Percentiles rank a stretch among this genome's conserved stretches.
Conservation (phyloP, 73 alveolate genomes). For the Breviolum minutum region DNA sequence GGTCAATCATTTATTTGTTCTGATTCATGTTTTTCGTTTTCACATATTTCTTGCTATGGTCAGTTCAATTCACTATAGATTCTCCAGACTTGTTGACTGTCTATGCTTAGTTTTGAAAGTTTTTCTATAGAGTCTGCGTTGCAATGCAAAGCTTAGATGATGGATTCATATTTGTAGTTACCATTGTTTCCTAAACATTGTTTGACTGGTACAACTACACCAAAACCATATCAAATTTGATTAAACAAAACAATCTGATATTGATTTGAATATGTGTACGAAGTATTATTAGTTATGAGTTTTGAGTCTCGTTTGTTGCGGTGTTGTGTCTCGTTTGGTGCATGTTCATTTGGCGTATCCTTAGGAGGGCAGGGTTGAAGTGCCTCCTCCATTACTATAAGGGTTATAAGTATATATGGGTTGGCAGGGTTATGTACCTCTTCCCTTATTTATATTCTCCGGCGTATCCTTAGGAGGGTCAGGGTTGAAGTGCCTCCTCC, state of each 20-base stretch:
- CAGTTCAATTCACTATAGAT: neutral
- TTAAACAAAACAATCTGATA: neutral
- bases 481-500: neutral
- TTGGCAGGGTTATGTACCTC: neutral
- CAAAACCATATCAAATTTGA: neutral
- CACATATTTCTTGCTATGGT: neutral
- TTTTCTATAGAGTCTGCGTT: no score
- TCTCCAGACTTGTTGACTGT: neutral
- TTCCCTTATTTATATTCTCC: no score
- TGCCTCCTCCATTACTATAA: no score
- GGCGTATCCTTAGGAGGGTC: neutral
- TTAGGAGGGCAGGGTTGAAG: no score
- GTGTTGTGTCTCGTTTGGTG: neutral
- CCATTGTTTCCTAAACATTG: no score
- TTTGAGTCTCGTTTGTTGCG: no score
- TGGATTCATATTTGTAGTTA: no score
- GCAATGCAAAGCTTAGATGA: no score
- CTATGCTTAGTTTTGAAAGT: no score
- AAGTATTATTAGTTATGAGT: no score
- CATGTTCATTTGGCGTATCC: no score
- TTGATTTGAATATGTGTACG: neutral
- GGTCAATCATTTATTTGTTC: neutral
- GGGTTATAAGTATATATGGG: no score
- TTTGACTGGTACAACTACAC: slow-evolving; percentile 10
- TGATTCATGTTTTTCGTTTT: neutral